A percentile compares a stretch with the other conserved stretches of the same genome.
phyloP scores from a whole-genome alignment of 176 grass and related monocot genomes.

The Oryza glaberrima region DNA sequence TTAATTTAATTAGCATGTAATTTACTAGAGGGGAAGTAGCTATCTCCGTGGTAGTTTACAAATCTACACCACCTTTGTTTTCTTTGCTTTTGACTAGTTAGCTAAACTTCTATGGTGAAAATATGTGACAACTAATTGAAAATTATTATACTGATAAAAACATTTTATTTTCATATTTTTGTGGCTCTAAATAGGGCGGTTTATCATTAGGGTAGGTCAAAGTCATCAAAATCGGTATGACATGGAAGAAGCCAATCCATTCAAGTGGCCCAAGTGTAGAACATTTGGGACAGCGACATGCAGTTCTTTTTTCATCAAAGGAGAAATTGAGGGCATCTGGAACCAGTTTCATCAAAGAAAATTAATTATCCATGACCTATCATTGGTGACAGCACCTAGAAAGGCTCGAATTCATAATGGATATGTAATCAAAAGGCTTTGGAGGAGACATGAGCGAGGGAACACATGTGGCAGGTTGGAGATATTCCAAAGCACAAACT shows the following conservation, averaged over 20 bases:
- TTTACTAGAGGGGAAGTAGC: background rate
- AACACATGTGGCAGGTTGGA: background rate
- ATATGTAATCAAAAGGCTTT: background rate
- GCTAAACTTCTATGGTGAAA: too few species aligned
- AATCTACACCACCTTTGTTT: background rate
- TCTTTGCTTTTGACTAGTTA: background rate
- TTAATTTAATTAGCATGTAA: background rate
- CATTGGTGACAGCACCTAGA: background rate
- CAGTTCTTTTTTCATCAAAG: background rate
- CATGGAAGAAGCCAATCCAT: background rate
- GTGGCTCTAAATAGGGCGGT: background rate
- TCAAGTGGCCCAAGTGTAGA: background rate
- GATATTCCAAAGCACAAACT: constrained; percentile 12
- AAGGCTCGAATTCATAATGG: background rate
- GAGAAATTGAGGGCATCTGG: background rate
- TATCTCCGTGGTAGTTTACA: background rate
- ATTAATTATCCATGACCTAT: background rate
- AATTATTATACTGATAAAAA: background rate
- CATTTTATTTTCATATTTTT: background rate
- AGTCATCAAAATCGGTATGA: background rate
- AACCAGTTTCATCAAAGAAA: background rate
- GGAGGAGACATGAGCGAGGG: background rate
- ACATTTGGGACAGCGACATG: background rate
- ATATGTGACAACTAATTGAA: background rate
- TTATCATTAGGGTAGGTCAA: background rate